Evolutionary conservation across 345 rosid species (phyloP), one percentile per base, ranked within the genome.

Genomic region (Pistacia atlantica): DNA sequence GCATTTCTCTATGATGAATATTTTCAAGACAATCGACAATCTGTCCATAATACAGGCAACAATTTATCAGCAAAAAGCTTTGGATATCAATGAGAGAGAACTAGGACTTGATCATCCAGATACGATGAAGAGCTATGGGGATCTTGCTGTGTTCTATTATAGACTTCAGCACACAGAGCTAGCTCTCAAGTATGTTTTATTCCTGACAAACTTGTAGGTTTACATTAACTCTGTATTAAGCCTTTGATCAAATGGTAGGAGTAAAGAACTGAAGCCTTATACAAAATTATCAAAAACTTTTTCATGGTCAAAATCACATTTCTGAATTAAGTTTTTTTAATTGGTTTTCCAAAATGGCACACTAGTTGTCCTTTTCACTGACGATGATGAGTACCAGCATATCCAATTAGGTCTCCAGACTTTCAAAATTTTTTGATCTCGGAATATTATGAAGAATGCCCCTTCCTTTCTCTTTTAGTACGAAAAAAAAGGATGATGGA

Each of bases 51-150:
- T 83, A 20, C 91, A 96, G 99, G 99, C 99, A 14, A 93, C 98
- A 25, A 93, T 95, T 80, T 95, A 95, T 82, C 99, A 95, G 84
- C 97, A 95, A 79, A 95, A 95, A 81, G 99, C 99, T 7, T 88
- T 96, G 90, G 99, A 96, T 87, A 96, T 96, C 86, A 96, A 96
- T 79, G 99, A 96, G 87, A 91, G 99, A 86, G 99, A 96, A 81
- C 85, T 96, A 45, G 99, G 99, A 79, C 94, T 96, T 72, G 99
- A 96, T 81, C 99, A 96, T 80, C 97, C 99, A 61, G 99, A 96
- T 88, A 96, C 99, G 20, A 93, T 96, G 99, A 96, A 96, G 86
- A 96, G 99, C 82, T 96, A 96, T 67, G 99, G 99, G 75, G 99
- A 96, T 88, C 99, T 96, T 83, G 99, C 99, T 72, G 99, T 96